phyloP scores from a whole-genome alignment of 306 rosid genomes.

The Parietaria judaica region DNA sequence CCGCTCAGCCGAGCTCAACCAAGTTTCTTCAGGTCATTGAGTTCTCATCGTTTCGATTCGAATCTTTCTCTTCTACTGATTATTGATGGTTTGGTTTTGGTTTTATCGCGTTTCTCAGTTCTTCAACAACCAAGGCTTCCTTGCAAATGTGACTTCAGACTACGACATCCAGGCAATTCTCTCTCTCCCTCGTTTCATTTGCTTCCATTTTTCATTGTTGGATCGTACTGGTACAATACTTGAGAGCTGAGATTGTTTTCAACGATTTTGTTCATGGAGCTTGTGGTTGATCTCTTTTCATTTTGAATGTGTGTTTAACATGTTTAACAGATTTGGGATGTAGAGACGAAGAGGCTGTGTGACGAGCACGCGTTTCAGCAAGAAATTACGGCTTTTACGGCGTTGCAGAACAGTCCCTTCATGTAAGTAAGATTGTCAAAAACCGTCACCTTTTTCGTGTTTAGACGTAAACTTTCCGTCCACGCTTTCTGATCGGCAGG shows the following conservation, averaged over 20 bases:
- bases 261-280: too few species aligned
- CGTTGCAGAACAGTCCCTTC: slow-evolving; percentile 44
- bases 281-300: too few species aligned
- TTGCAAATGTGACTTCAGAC: slow-evolving; percentile 50
- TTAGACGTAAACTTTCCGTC: too few species aligned
- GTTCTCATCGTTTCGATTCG: background rate
- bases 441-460: too few species aligned
- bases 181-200: too few species aligned
- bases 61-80: background rate
- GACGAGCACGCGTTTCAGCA: slow-evolving; percentile 36
- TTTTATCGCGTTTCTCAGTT: slow-evolving; percentile 34
- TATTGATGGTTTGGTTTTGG: background rate
- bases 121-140: slow-evolving; percentile 59
- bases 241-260: too few species aligned
- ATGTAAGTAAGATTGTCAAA: slow-evolving; percentile 37
- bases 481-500: slow-evolving; percentile 23
- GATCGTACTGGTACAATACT: too few species aligned
- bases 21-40: slow-evolving; percentile 58
- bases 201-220: too few species aligned
- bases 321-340: slow-evolving; percentile 68
- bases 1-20: slow-evolving; percentile 51
- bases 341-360: slow-evolving; percentile 44
- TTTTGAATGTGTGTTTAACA: background rate
- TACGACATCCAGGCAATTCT: slow-evolving; percentile 69
- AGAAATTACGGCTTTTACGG: slow-evolving; percentile 55